phyloP scores from a whole-genome alignment of 2,329 filamentous ascomycete species.

The Diaporthe citri region DNA sequence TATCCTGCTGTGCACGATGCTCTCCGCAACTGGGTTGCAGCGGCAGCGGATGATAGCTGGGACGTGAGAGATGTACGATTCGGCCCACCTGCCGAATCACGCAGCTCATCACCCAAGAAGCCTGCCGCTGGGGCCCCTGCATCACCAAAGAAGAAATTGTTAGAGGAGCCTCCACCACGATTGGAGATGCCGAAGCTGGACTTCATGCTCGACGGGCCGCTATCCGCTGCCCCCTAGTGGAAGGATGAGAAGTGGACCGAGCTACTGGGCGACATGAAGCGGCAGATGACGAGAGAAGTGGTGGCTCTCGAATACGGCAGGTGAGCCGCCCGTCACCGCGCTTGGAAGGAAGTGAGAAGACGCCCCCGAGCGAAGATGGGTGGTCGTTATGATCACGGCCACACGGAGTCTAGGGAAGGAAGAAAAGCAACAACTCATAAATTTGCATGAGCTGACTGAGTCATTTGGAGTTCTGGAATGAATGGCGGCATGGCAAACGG shows the following conservation, averaged over 20 bases:
- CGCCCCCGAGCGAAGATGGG: background rate
- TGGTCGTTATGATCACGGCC: background rate
- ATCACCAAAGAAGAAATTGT: conserved; percentile 59
- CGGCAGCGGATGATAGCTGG: conserved; percentile 90
- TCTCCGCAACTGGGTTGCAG: conserved; percentile 89
- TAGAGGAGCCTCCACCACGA: conserved; percentile 67
- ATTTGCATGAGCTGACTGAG: conserved; percentile 5
- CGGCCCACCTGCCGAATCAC: conserved; percentile 66
- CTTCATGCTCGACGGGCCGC: conserved; percentile 54
- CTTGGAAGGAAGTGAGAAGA: background rate
- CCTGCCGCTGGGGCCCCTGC: conserved; percentile 50
- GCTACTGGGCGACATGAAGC: conserved; percentile 41
- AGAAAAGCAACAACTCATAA: conserved; percentile 27
- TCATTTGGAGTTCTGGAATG: conserved; percentile 16
- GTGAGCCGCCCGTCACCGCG: background rate
- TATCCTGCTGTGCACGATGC: conserved; percentile 93
- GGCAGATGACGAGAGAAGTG: background rate
- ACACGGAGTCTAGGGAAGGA: conserved; percentile 27
- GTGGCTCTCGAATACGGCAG: background rate
- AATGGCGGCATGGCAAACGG: conserved; percentile 5
- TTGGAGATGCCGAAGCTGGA: conserved; percentile 72
- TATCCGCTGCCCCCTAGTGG: conserved; percentile 42
- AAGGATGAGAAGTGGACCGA: conserved; percentile 48
- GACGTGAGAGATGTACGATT: conserved; percentile 84
- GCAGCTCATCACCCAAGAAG: conserved; percentile 59